Base-by-base conservation (phyloP, 345 rosid species). In the Turnera subulata region DNA sequence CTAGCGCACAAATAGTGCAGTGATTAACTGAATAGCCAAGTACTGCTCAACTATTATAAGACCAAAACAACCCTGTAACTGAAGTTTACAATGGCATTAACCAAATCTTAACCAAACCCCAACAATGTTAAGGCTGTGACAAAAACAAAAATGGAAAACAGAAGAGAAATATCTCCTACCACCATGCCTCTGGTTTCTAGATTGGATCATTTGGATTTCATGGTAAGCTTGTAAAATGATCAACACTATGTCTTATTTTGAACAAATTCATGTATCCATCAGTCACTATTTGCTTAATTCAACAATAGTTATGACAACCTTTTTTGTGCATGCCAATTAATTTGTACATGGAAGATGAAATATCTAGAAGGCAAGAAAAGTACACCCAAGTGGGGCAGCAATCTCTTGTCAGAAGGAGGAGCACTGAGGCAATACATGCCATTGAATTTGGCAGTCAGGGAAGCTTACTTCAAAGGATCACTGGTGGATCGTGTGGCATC, bases 381-480 rank as follows among this genome's bases (percentile, higher is more conserved):
- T 39, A 46, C 72, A 37, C 59, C 69, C 14, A 79, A 71, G 76
- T 69, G 76, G 77, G 69, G 67, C 50, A 72, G 75, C 4, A 70
- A 43, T 15, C 4, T 13, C 13, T 57, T 23, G 18, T 29, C 58
- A 0, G 21, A 19, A 13, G 33, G 40, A 18, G 42, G 37, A 18
- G 43, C 57, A 5, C 70, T 55, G 58, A 65, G 65, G 54, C 82
- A 66, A 26, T 40, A 55, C 16, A 42, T 70, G 59, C 77, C 85
- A 11, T 49, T 80, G 66, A 87, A 86, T 56, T 55, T 77, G 1
- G 86, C 91, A 0, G 56, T 75, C 12, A 67, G 74, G 46, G 95
- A 92, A 49, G 81, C 84, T 6, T 74, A 71, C 67, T 79, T 79
- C 67, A 84, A 84, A 79, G 94, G 97, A n/a, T 76, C 97, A 0